Base-by-base conservation (phyloP, 2,329 filamentous ascomycete genomes). In the Fusarium oligoseptatum region DNA sequence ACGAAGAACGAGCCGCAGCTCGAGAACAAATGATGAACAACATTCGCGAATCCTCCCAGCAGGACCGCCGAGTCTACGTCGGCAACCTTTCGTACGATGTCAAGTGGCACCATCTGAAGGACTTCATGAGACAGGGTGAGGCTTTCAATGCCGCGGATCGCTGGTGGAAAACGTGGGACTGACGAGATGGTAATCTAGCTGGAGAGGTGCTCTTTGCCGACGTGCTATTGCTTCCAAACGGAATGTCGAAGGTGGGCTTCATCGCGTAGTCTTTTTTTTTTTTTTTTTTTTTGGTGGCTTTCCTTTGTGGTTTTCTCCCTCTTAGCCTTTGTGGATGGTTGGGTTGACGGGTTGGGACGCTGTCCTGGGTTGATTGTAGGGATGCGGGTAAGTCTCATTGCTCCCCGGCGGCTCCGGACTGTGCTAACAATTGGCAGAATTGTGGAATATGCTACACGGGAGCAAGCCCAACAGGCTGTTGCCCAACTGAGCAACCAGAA, bases 231-330 rank as follows among this genome's bases (percentile, higher is more conserved):
- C 95, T 99, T 93, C 97, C 97, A 83, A 99, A 99, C 91, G 97
- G 97, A 95, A 99, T 99, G 97, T 98, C 96, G 94, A 99, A 99
- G 96, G 96, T 98, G 95, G 95, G 94, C 95, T 92, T 92, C 90
- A 93, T 94, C 89, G 92, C 88, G 90, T 95, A 93, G 93, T 91
- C 92, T 90, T 91, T 75, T 58, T 90, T 91, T 74, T 90, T 91
- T 75, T 57, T n/a, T n/a, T n/a, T n/a, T 90, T 32, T 32, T 67
- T 86, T 92, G 93, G 93, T 94, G 94, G 94, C 91, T 91, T 91
- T 89, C 91, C 89, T 93, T 87, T 93, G 91, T 93, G 79, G 81
- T 77, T 91, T 60, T 76, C 89, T 88, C 88, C 88, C 87, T 91
- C 85, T 88, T 85, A 85, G 82, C 82, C 82, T 93, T 94, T 91